Evolutionary conservation across 1,139 yeast genomes (phyloP).

Genomic region (Geotrichum candidum): DNA sequence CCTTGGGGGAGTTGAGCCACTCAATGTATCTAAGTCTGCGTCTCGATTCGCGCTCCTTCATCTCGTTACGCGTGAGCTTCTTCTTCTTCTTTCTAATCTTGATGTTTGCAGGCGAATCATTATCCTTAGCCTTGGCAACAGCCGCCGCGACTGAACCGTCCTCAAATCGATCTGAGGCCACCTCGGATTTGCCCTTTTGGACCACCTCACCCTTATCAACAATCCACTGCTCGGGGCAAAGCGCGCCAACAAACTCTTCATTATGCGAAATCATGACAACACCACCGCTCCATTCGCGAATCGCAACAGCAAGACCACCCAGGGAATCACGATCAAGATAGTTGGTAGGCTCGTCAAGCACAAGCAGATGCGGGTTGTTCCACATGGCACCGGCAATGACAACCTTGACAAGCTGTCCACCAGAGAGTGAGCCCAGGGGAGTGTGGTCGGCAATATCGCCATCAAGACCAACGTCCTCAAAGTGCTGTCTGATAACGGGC

Average conservation of each 20-base stretch:
- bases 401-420: slow-evolving; percentile 96
- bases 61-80: slow-evolving; percentile 94
- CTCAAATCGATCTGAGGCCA: slow-evolving; percentile 75
- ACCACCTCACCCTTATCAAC: slow-evolving; percentile 88
- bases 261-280: slow-evolving; percentile 98
- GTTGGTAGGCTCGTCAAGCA: slow-evolving; percentile 96
- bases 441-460: slow-evolving; percentile 98
- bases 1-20: slow-evolving; percentile 95
- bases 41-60: slow-evolving; percentile 86
- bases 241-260: slow-evolving; percentile 92
- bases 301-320: slow-evolving; percentile 95
- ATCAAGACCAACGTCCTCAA: slow-evolving; percentile 94
- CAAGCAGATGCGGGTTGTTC: slow-evolving; percentile 98
- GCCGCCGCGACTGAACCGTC: slow-evolving; percentile 54
- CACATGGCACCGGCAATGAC: slow-evolving; percentile 99
- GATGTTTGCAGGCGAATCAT: slow-evolving; percentile 89
- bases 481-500: slow-evolving; percentile 88
- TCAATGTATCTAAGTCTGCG: slow-evolving; percentile 90
- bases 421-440: slow-evolving; percentile 92
- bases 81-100: slow-evolving; percentile 77
- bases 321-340: slow-evolving; percentile 95
- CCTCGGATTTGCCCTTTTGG: slow-evolving; percentile 71
- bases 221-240: slow-evolving; percentile 98
- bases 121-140: slow-evolving; percentile 34
- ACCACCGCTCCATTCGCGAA: slow-evolving; percentile 97